Percentiles rank a stretch among this genome's conserved stretches.
These are phyloP conservation scores for Sugiyamaella neomexicana DNA, from an alignment of 1,139 yeast species.

Conservation along the genomic window DNA sequence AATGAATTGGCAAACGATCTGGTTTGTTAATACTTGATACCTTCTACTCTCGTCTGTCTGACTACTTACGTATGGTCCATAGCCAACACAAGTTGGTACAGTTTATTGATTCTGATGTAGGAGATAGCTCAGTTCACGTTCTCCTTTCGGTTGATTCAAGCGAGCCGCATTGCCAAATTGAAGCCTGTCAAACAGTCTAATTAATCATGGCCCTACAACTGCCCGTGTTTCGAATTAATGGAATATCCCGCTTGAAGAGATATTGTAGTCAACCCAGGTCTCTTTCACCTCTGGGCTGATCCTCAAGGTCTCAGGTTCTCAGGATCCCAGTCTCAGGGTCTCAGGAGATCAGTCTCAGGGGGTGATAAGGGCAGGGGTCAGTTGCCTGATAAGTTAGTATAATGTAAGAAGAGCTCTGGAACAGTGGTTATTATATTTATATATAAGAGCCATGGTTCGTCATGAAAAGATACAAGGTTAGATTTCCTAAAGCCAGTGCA, in stretches of 20 bases:
- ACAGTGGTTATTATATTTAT: neutral
- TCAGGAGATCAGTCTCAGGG: neutral
- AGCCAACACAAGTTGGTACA: neutral
- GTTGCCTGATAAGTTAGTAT: neutral
- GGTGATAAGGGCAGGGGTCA: constrained; percentile 7
- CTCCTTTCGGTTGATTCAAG: too few species aligned
- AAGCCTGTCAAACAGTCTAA: too few species aligned
- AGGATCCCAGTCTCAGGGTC: neutral
- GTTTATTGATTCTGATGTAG: too few species aligned
- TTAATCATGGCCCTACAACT: too few species aligned
- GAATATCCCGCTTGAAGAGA: too few species aligned
- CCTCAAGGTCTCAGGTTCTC: neutral
- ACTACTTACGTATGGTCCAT: neutral
- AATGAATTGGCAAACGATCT: constrained; percentile 24
- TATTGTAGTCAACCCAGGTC: too few species aligned
- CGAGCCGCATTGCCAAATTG: too few species aligned
- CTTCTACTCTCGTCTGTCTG: neutral
- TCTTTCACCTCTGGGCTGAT: too few species aligned
- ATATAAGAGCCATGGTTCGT: neutral
- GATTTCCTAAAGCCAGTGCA: neutral
- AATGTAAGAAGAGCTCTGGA: neutral
- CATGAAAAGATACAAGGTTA: constrained; percentile 13
- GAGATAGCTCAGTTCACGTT: too few species aligned
- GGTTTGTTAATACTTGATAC: neutral
- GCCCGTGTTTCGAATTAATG: too few species aligned